Conservation (phyloP, 805 yeast species). For the Starmerella geochares region DNA sequence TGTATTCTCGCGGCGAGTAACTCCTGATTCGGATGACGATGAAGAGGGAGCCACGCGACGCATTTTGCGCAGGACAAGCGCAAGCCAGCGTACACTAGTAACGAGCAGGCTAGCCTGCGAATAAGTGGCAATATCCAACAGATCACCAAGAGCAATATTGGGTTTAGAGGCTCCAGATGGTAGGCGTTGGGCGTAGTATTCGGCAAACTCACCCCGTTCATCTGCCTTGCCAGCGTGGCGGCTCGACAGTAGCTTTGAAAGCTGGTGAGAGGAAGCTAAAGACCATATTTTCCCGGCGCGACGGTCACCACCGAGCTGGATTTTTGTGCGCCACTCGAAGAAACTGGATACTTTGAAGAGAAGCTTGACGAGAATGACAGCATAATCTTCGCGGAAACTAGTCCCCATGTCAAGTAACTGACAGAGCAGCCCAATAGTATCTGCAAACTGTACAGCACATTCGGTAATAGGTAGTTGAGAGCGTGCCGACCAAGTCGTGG, state of each 20-base stretch:
- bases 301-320: background rate
- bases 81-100: conserved; percentile 46
- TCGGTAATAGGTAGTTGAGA: conserved; percentile 32
- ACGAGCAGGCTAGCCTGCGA: conserved; percentile 45
- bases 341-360: conserved; percentile 20
- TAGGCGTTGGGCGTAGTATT: conserved; percentile 22
- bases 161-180: conserved; percentile 12
- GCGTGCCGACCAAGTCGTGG: conserved; percentile 25
- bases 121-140: conserved; percentile 45
- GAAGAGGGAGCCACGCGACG: conserved; percentile 18
- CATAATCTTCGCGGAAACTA: conserved; percentile 48
- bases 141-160: conserved; percentile 39
- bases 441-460: conserved; percentile 40
- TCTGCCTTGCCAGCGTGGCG: conserved; percentile 6
- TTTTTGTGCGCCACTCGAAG: conserved; percentile 6
- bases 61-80: conserved; percentile 50
- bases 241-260: background rate
- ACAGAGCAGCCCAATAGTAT: conserved; percentile 41
- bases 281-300: background rate
- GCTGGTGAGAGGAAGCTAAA: background rate
- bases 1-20: conserved; percentile 8
- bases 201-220: conserved; percentile 22
- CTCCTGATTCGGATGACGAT: background rate
- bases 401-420: conserved; percentile 50
- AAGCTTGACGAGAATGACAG: conserved; percentile 30